Evolutionary conservation across 768 basidiomycete genomes (phyloP).

Genomic region (Trichaptum fuscoviolaceum): DNA sequence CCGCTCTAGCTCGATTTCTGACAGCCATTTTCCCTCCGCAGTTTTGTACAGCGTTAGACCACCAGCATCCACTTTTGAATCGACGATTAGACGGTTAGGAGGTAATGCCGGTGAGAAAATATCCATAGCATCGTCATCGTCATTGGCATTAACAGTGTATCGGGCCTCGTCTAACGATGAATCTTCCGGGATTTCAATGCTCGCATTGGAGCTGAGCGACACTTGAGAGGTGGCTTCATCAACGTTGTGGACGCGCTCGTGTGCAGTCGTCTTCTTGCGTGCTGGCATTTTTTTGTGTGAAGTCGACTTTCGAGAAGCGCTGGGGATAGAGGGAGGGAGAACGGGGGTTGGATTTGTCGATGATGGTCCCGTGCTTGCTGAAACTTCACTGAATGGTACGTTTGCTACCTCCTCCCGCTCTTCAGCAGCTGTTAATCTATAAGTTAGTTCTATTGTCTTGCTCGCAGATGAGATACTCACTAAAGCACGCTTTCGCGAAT

Average conservation of each 20-base stretch:
- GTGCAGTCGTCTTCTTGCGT: not conserved
- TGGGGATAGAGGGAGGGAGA: not conserved
- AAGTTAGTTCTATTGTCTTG: not conserved
- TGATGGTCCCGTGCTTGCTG: not conserved
- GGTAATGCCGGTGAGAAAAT: no score
- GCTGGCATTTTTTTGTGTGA: no score
- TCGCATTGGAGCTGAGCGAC: no score
- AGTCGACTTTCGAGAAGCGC: not conserved
- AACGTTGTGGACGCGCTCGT: not conserved
- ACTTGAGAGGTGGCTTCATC: not conserved
- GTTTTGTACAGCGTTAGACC: no score
- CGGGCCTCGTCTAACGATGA: no score
- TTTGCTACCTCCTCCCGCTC: not conserved
- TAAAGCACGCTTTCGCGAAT: not conserved
- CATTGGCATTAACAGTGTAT: no score
- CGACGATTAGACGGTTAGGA: no score
- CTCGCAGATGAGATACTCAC: not conserved
- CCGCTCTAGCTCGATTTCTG: no score
- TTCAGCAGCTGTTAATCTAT: not conserved
- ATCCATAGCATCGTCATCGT: no score
- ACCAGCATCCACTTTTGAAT: no score
- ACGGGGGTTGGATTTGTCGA: not conserved
- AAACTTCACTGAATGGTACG: not conserved
- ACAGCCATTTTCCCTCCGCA: no score
- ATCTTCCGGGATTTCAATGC: no score